Conservation (phyloP, 1,284 basidiomycete genomes). For the Agaricales sp. region DNA sequence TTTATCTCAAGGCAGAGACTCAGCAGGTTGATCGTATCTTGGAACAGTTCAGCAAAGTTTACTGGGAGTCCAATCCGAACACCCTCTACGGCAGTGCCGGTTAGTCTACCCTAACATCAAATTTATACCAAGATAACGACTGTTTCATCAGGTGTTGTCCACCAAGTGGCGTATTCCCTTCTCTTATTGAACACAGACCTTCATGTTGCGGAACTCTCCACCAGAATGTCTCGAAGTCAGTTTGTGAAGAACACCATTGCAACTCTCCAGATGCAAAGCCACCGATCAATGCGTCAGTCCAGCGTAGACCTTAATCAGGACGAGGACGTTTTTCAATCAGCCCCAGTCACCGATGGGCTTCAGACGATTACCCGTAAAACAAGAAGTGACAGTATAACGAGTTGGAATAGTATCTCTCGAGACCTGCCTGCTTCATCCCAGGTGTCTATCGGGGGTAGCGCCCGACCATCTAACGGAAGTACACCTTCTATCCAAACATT, state of each 20-base stretch:
- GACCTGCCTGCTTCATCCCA: slow-evolving; percentile 34
- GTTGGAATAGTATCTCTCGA: slow-evolving; percentile 68
- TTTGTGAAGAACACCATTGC: slow-evolving; percentile 90
- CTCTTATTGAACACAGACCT: slow-evolving; percentile 95
- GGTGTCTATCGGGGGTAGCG: slow-evolving; percentile 20
- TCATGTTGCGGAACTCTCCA: slow-evolving; percentile 85
- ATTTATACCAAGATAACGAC: slow-evolving; percentile 3
- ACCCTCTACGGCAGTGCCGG: slow-evolving; percentile 76
- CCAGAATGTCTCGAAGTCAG: slow-evolving; percentile 88
- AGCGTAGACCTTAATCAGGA: slow-evolving; percentile 61
- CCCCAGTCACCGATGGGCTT: background rate
- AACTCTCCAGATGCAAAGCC: slow-evolving; percentile 71
- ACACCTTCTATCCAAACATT: slow-evolving; percentile 31
- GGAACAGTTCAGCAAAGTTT: slow-evolving; percentile 82
- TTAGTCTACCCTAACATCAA: slow-evolving; percentile 26
- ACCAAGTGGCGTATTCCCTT: slow-evolving; percentile 88
- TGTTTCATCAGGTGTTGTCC: slow-evolving; percentile 65
- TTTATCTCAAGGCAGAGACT: slow-evolving; percentile 92
- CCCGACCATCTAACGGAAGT: slow-evolving; percentile 15
- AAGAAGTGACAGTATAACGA: slow-evolving; percentile 70
- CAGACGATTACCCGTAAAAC: slow-evolving; percentile 38
- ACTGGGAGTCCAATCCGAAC: slow-evolving; percentile 83
- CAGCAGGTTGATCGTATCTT: slow-evolving; percentile 97
- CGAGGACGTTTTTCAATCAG: slow-evolving; percentile 36
- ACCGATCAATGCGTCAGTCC: slow-evolving; percentile 37